Base-by-base conservation (phyloP, 345 rosid species). In the Ailanthus altissimus region DNA sequence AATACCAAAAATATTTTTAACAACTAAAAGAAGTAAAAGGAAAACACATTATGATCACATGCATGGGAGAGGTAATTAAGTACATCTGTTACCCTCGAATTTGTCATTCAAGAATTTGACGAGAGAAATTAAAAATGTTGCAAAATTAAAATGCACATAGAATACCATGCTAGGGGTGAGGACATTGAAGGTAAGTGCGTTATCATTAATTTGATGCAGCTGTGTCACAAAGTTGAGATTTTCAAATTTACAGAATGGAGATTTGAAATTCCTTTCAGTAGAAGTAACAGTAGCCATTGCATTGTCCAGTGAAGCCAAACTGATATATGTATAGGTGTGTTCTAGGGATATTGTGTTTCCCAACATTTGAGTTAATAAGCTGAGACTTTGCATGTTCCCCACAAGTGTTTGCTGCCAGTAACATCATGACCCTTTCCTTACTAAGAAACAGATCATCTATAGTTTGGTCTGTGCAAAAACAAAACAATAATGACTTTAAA, bases 371-470 rank as follows among this genome's bases (percentile, higher is more conserved):
- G 3, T 32, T 32, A 32, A 32, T 46, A 12, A n/a, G 40, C 46
- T 67, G 77, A 75, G 58, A 67, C 47, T 47, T 74, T 75, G 85
- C 83, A 70, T 68, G 74, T 83, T 80, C 74, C 85, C 81, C 75
- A 77, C 83, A 74, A 53, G n/a, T 68, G 85, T 77, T 81, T 73
- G 77, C 62, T 70, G 77, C 62, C 83, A 80, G 85, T 68, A 26
- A 38, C 77, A 83, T 79, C 62, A 83, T 80, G 47, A 43, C 65
- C 42, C 6, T 83, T 80, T 74, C 83, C 75, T 65, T 70, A 65
- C 28, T 61, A 63, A 71, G 77, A 69, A 77, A 77, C 81, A n/a
- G 65, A 40, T 20, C 51, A 3, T 32, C 1, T 64, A 59, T 36
- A 40, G 64, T 59, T 65, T 49, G 6, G 54, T 72, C 60, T 78